Evolutionary conservation across 805 yeast genomes (phyloP), one percentile per base, ranked within the genome.

Genomic region (Lipomyces sp.): DNA sequence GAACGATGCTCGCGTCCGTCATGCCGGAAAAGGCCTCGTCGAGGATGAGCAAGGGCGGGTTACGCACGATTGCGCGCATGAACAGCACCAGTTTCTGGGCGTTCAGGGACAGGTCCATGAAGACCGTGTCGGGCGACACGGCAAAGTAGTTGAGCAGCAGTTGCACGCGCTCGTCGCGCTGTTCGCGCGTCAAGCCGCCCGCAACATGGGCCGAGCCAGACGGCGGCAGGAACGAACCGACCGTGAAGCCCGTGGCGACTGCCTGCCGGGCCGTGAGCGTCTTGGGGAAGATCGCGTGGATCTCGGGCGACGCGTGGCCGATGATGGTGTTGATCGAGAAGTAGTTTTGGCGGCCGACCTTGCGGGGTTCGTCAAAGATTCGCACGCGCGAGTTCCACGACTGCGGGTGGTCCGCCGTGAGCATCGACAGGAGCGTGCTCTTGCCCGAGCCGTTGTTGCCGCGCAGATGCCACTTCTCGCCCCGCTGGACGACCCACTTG

Each of bases 401-500:
- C 68, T 91, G 96, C 1, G 98, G 98, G 65, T 91, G 98, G 61
- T 91, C 98, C 3, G 95, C 89, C 0, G 96, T 89, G 26, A 91
- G 74, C 40, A 93, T 66, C 1, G 97, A 80, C 14, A 93, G 68
- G 22, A 91, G 69, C 0, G 98, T 93, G 1, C 96, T 86, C 66
- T 91, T 91, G 0, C 98, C 98, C 0, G 95, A 42, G 5, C 98
- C 98, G 59, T 93, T 91, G 51, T 81, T 79, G 2, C 98, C 98
- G 49, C 84, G 72, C 28, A 91, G 74, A 64, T 93, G 95, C 95
- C 97, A 88, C 62, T 79, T 83, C 33, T 87, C 85, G 3, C 95
- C 95, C 38, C 71, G 72, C 2, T 72, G 70, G 11, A 89, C 83
- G 6, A 68, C 69, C 90, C 96, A 86, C 16, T 68, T 68, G 46